A percentile compares a stretch with the other conserved stretches of the same genome.
phyloP scores from a whole-genome alignment of 352 stramenopile genomes.

The Plasmopara muralis region DNA sequence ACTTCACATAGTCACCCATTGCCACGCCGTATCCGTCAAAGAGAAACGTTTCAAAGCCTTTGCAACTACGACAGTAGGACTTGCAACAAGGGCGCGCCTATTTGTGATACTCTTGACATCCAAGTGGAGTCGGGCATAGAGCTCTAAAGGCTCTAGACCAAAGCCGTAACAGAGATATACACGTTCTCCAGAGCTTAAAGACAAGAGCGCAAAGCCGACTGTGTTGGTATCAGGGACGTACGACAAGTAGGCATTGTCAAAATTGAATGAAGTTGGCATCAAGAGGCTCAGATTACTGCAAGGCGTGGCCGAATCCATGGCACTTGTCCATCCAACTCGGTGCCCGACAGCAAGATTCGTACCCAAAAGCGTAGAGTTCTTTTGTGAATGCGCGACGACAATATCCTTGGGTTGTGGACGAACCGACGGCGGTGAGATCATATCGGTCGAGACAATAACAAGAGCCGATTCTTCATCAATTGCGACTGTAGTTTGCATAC shows the following conservation, averaged over 20 bases:
- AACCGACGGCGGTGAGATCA: constrained; percentile 45
- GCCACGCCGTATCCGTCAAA: constrained; percentile 57
- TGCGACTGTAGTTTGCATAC: constrained; percentile 12
- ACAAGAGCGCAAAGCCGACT: constrained; percentile 34
- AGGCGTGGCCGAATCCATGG: constrained; percentile 10
- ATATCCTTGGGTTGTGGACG: constrained; percentile 31
- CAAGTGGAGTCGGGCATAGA: constrained; percentile 42
- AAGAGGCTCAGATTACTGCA: constrained; percentile 39
- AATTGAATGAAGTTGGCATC: constrained; percentile 17
- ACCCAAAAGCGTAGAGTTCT: constrained; percentile 43
- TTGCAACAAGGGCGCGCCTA: constrained; percentile 39
- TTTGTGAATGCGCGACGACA: constrained; percentile 34
- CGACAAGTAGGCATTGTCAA: constrained; percentile 44
- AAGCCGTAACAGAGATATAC: constrained; percentile 66
- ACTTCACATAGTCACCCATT: constrained; percentile 56
- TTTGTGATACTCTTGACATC: constrained; percentile 58
- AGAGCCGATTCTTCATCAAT: constrained; percentile 39
- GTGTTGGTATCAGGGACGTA: constrained; percentile 26
- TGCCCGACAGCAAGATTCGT: constrained; percentile 38
- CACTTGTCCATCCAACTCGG: constrained; percentile 44
- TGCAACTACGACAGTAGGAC: constrained; percentile 33
- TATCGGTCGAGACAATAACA: constrained; percentile 29
- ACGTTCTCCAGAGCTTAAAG: constrained; percentile 42
- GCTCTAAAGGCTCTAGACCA: constrained; percentile 42
- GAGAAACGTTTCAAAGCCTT: constrained; percentile 52